A percentile compares a stretch with the other conserved stretches of the same genome.
These are phyloP conservation scores for Torulaspora gathmanii DNA, from an alignment of 805 yeast species.

Conservation along the genomic window DNA sequence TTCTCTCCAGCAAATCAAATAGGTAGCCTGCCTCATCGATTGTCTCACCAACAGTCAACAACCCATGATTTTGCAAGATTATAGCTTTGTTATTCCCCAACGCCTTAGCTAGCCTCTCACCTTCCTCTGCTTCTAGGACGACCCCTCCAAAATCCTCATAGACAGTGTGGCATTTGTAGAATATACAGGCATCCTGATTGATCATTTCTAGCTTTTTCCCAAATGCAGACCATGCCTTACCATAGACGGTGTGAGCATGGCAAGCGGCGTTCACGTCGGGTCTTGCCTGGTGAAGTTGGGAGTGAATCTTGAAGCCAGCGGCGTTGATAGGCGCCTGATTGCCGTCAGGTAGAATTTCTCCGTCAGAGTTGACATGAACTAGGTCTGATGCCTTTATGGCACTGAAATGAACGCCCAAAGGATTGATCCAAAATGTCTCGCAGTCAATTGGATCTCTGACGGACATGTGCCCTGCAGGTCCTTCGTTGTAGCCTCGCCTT, in stretches of 20 bases:
- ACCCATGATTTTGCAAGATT: slow-evolving; percentile 65
- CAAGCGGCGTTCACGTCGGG: slow-evolving; percentile 68
- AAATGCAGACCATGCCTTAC: slow-evolving; percentile 59
- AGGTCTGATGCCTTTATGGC: slow-evolving; percentile 55
- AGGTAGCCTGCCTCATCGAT: slow-evolving; percentile 69
- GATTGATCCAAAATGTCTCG: slow-evolving; percentile 85
- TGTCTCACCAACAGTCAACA: slow-evolving; percentile 62
- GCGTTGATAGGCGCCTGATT: slow-evolving; percentile 50
- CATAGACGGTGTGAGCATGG: slow-evolving; percentile 59
- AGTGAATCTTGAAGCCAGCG: slow-evolving; percentile 66
- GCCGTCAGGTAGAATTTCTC: slow-evolving; percentile 52
- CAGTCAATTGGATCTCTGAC: slow-evolving; percentile 78
- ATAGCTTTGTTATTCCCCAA: slow-evolving; percentile 53
- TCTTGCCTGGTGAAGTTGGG: slow-evolving; percentile 57
- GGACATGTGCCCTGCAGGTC: slow-evolving; percentile 82
- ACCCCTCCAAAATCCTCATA: slow-evolving; percentile 72
- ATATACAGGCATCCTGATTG: slow-evolving; percentile 67
- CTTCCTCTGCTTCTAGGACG: slow-evolving; percentile 61
- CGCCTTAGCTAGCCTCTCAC: slow-evolving; percentile 53
- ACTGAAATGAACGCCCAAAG: slow-evolving; percentile 73
- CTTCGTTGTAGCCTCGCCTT: slow-evolving; percentile 71
- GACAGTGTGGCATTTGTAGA: slow-evolving; percentile 61
- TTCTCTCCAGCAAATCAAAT: slow-evolving; percentile 55
- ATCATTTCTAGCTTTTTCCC: slow-evolving; percentile 67
- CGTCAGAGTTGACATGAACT: slow-evolving; percentile 56